phyloP scores from a whole-genome alignment of 306 rosid genomes.

The Cucurbita argyrosperma region DNA sequence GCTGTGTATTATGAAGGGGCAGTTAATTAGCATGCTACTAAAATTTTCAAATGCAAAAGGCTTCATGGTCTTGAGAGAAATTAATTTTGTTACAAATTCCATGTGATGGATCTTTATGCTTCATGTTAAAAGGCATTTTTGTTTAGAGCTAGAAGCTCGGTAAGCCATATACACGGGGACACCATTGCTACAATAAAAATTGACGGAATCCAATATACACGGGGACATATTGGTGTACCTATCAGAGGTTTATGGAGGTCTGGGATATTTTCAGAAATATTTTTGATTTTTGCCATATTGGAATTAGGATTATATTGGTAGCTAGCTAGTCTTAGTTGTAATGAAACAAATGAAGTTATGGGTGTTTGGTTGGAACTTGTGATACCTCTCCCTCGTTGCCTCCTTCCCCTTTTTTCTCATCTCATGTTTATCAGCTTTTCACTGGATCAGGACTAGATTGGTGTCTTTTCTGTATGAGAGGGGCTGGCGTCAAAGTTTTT shows the following conservation, averaged over 20 bases:
- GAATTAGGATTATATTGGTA: not conserved
- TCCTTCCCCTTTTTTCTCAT: not conserved
- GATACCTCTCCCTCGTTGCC: not conserved
- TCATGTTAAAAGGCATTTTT: not conserved
- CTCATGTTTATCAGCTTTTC: slow-evolving; percentile 11
- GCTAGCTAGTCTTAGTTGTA: not conserved
- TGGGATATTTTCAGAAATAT: not conserved
- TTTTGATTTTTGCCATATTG: not conserved
- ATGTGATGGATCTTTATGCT: not conserved
- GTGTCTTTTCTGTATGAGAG: slow-evolving; percentile 80
- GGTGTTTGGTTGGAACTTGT: not conserved
- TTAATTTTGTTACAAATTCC: not conserved
- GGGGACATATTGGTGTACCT: not conserved
- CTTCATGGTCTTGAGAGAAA: not conserved
- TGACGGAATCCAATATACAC: not conserved
- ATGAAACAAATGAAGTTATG: not conserved
- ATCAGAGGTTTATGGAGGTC: not conserved
- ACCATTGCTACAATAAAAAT: not conserved
- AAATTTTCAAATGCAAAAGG: not conserved
- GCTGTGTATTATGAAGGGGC: not conserved
- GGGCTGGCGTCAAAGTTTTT: slow-evolving; percentile 90
- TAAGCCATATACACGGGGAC: not conserved
- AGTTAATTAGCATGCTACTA: not conserved
- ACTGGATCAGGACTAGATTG: slow-evolving; percentile 56
- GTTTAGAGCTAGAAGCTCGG: not conserved